Evolutionary conservation across 352 stramenopile species (phyloP), one percentile per base, ranked within the genome.

Genomic region (Globisporangium lucens): DNA sequence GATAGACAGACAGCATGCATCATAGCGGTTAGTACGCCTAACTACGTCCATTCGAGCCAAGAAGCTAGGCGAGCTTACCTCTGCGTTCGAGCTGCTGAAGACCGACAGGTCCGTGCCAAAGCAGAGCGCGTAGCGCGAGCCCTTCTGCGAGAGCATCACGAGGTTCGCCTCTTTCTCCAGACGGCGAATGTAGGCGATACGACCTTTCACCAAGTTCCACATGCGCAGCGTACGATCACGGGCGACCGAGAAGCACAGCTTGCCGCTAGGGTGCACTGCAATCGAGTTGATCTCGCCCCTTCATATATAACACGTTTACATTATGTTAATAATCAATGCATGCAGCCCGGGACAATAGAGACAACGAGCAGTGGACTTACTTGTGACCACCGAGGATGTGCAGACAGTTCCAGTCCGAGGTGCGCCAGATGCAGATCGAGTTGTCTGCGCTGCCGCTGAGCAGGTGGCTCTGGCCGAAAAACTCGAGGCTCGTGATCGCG

Each of bases 181-280:
- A 24, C 89, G 85, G 35, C 87, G 85, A 65, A 96, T 96, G 74
- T 90, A 96, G 12, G 86, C 86, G n/a, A 90, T 92, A 52, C 89
- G 87, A 24, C 90, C 90, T 56, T 95, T 95, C 33, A 97, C 85
- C 2, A 97, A 69, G 74, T 97, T 96, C 90, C 90, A 97, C 83
- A 97, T 93, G 46, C 89, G 86, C 69, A 97, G 71, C 55, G 89
- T 97, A 56, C 83, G 78, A 52, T 97, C 90, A 9, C 79, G 79
- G 6, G 87, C 85, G 3, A 95, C 85, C 1, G 89, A 96, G 41
- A 97, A 91, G 56, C 87, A 92, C 55, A 97, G 52, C 66, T 95
- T 95, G 46, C 89, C 89, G 53, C 84, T 95, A n/a, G 90, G 90
- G 47, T 97, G 90, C 66, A 96, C 82, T 22, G 86, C 89, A 47